Conservation (phyloP, 495 filamentous ascomycete species). For the Penicillium waksmanii region DNA sequence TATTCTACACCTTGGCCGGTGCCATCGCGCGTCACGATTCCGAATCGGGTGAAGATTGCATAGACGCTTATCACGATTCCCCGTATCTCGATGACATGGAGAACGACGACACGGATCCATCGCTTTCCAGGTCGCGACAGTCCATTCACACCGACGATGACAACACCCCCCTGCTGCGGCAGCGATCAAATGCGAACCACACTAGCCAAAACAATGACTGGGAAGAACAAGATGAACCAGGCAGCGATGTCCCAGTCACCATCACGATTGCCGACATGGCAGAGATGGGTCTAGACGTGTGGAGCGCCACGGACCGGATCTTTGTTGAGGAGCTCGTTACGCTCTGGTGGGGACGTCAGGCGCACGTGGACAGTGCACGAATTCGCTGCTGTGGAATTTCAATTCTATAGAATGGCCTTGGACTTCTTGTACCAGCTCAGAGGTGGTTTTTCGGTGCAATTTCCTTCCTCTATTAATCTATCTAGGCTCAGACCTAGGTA, state of each 20-base stretch:
- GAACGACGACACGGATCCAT: conserved; percentile 25
- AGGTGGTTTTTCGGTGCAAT: too few species aligned
- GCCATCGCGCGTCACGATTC: conserved; percentile 58
- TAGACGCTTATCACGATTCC: conserved; percentile 13
- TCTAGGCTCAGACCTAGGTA: too few species aligned
- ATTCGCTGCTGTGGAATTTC: conserved; percentile 82
- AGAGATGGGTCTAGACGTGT: conserved; percentile 83
- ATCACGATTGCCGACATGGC: conserved; percentile 72
- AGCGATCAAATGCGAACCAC: conserved; percentile 17
- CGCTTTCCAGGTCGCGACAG: conserved; percentile 34
- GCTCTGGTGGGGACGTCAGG: conserved; percentile 72
- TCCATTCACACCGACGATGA: conserved; percentile 36
- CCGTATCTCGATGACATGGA: conserved; percentile 23
- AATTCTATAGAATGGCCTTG: conserved; percentile 60
- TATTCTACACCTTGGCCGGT: conserved; percentile 68
- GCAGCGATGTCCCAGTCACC: conserved; percentile 45
- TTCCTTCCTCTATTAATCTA: too few species aligned
- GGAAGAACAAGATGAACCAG: neutral
- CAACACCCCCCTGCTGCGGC: conserved; percentile 32
- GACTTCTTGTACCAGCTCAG: too few species aligned
- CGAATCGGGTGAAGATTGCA: conserved; percentile 34
- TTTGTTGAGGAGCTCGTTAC: conserved; percentile 71
- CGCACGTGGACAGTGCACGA: conserved; percentile 69
- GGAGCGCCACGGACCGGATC: conserved; percentile 75
- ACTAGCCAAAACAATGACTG: conserved; percentile 4